Percentiles rank a stretch among this genome's conserved stretches.
Evolutionary conservation across 2,329 filamentous ascomycete species (phyloP).

Genomic region (Aspergillus clavatus): DNA sequence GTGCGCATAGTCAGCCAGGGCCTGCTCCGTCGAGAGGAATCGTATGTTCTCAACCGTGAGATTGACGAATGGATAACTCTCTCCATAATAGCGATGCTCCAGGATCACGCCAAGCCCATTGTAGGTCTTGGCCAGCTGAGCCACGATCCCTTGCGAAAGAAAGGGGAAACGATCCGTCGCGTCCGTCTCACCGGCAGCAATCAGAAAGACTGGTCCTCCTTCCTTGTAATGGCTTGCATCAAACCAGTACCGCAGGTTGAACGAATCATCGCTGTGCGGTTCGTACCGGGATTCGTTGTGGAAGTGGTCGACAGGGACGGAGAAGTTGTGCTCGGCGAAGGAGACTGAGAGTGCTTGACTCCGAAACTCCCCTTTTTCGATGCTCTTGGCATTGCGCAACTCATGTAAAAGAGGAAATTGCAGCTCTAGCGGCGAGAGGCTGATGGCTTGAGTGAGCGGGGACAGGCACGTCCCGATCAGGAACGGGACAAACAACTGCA

Average conservation of each 20-base stretch:
- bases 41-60: constrained; percentile 66
- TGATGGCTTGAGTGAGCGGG: background rate
- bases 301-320: constrained; percentile 70
- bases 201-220: constrained; percentile 75
- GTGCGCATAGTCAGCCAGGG: constrained; percentile 73
- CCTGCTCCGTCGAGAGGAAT: constrained; percentile 79
- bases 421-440: background rate
- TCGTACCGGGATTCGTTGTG: constrained; percentile 73
- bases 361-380: background rate
- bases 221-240: constrained; percentile 69
- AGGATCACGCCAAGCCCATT: constrained; percentile 73
- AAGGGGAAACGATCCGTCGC: constrained; percentile 51
- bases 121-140: constrained; percentile 65
- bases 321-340: constrained; percentile 50
- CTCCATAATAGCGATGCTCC: constrained; percentile 84
- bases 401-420: background rate
- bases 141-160: constrained; percentile 72
- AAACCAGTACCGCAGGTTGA: constrained; percentile 76
- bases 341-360: constrained; percentile 1
- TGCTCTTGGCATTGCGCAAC: background rate
- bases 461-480: background rate
- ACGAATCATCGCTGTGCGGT: constrained; percentile 65
- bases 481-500: background rate
- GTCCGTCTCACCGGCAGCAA: constrained; percentile 63
- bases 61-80: constrained; percentile 64